Percentiles rank a stretch among this genome's conserved stretches.
Conservation (phyloP, 306 rosid species). For the Vachellia pachyceras region DNA sequence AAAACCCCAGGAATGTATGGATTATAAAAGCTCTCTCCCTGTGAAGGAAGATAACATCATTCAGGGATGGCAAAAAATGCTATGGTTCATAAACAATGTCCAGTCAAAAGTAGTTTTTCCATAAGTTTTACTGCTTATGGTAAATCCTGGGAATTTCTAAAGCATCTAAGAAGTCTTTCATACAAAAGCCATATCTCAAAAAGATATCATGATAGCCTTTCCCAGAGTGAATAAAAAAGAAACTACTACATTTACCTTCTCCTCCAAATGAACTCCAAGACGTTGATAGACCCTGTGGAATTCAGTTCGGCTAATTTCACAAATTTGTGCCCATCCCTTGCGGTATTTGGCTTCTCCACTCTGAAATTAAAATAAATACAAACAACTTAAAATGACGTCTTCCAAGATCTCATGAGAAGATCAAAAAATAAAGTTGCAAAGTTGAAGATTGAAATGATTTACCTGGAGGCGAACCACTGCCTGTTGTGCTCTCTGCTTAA, state of each 20-base stretch:
- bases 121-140: slow-evolving; percentile 16
- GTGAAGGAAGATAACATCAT: slow-evolving; percentile 44
- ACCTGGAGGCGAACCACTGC: slow-evolving; percentile 95
- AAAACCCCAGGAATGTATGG: slow-evolving; percentile 80
- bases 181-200: background rate
- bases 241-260: slow-evolving; percentile 60
- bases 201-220: slow-evolving; percentile 2
- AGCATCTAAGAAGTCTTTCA: slow-evolving; percentile 21
- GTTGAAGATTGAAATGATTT: slow-evolving; percentile 27
- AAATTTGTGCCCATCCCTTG: slow-evolving; percentile 82
- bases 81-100: slow-evolving; percentile 11
- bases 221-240: slow-evolving; percentile 16
- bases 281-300: slow-evolving; percentile 84
- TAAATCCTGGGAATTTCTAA: slow-evolving; percentile 5
- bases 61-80: slow-evolving; percentile 14
- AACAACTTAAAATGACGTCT: slow-evolving; percentile 11
- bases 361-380: slow-evolving; percentile 53
- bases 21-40: slow-evolving; percentile 98
- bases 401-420: slow-evolving; percentile 15
- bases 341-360: slow-evolving; percentile 77
- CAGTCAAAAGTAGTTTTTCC: background rate
- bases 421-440: background rate
- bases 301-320: slow-evolving; percentile 89
- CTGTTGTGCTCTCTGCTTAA: slow-evolving; percentile 86
- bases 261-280: slow-evolving; percentile 81